Evolutionary conservation across 179 eudicot species (phyloP), one percentile per base, ranked within the genome.

Genomic region (Corrigiola litoralis): DNA sequence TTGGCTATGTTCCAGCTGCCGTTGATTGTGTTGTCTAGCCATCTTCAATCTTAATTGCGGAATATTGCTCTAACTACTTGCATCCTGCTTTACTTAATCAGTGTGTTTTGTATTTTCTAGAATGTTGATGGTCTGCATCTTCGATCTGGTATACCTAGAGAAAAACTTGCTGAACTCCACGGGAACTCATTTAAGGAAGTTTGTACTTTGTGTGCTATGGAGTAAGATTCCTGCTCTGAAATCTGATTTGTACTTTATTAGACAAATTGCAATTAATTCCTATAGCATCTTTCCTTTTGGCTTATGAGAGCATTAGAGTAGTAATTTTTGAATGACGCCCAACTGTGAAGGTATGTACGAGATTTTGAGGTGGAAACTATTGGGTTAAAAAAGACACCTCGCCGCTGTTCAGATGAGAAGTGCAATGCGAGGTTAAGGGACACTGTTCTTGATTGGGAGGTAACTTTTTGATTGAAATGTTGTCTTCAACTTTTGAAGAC

Each of bases 401-500:
- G 92, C 13, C 80, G 74, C 28, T 86, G 92, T 61, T 75, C 76
- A 37, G 68, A 69, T 37, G 75, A 74, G 58, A 70, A 55, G 13
- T 86, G 92, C 70, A 71, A 81, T 14, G 54, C 81, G 36, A 84
- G 74, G 73, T 74, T 86, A 42, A 77, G 66, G 74, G 92, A 86
- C 66, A 79, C 79, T 25, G 88, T 86, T 67, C 88, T 86, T 58
- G 92, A 86, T 66, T 84, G 88, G 92, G 88, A 86, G 92, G 92
- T 86, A 79, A 11, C 17, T 27, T 6, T 4, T 31, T n/a, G 0
- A 14, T 17, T 45, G 41, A 28, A 17, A 46, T 45, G 2, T 32
- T 27, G 6, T n/a, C n/a, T 32, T 36, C 54, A 18, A 11, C 31
- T 44, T 29, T 52, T 27, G 34, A 18, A 52, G 11, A 11, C 13